A percentile compares a stretch with the other conserved stretches of the same genome.
phyloP scores from a whole-genome alignment of 805 yeast genomes.

The Candida coleopterorum region DNA sequence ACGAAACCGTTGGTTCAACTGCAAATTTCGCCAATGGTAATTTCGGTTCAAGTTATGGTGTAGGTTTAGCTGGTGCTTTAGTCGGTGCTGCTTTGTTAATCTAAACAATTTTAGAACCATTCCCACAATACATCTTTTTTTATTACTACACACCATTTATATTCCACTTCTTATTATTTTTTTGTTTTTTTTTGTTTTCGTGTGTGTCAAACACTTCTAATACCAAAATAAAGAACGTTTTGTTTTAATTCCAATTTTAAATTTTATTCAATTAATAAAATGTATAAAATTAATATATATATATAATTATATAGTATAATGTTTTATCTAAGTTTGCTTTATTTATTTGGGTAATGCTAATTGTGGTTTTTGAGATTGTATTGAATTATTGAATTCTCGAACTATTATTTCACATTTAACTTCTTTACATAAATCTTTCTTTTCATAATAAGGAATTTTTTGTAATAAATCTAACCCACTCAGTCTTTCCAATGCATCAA shows the following conservation, averaged over 20 bases:
- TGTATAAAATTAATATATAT: neutral
- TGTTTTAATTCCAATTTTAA: too few species aligned
- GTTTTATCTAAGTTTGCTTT: neutral
- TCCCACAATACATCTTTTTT: too few species aligned
- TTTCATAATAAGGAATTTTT: conserved; percentile 52
- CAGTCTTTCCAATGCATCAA: conserved; percentile 83
- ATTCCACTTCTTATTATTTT: neutral
- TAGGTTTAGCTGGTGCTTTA: conserved; percentile 5
- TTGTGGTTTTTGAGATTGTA: neutral
- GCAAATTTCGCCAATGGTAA: neutral
- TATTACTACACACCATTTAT: neutral
- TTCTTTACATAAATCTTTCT: conserved; percentile 71
- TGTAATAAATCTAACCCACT: conserved; percentile 80
- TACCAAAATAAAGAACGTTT: too few species aligned
- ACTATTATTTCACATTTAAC: conserved; percentile 75
- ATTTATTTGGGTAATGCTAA: conserved; percentile 7
- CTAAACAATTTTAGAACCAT: too few species aligned
- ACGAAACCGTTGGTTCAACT: conserved; percentile 1
- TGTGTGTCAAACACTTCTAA: too few species aligned
- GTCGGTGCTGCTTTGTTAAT: conserved; percentile 7
- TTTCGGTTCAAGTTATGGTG: neutral
- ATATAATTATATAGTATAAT: neutral
- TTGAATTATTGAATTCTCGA: conserved; percentile 63
- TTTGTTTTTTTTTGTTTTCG: too few species aligned
- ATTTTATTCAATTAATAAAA: too few species aligned